phyloP scores from a whole-genome alignment of 2,329 filamentous ascomycete genomes.

The Fusarium camptoceras region DNA sequence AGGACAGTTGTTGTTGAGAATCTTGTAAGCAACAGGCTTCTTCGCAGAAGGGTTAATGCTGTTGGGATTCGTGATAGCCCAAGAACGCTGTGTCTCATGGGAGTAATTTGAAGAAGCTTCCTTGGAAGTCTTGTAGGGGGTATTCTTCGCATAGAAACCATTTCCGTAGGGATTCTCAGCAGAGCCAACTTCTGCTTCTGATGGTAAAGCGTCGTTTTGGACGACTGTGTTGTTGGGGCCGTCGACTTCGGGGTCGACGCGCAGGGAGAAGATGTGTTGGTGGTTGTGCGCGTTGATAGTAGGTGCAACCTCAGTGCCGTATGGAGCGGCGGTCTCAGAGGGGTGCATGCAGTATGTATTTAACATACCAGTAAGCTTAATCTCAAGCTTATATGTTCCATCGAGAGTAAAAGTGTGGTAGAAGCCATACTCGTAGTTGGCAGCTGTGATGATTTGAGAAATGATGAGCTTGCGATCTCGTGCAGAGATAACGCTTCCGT shows the following conservation, averaged over 20 bases:
- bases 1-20: slow-evolving; percentile 87
- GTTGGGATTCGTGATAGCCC: slow-evolving; percentile 89
- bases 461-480: slow-evolving; percentile 70
- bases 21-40: slow-evolving; percentile 88
- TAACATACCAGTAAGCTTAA: slow-evolving; percentile 66
- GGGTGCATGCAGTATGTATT: slow-evolving; percentile 58
- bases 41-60: slow-evolving; percentile 86
- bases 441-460: slow-evolving; percentile 73
- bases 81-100: slow-evolving; percentile 81
- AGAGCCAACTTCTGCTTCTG: slow-evolving; percentile 80
- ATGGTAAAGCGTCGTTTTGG: slow-evolving; percentile 79
- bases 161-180: slow-evolving; percentile 89
- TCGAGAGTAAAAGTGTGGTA: slow-evolving; percentile 59
- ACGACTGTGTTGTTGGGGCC: slow-evolving; percentile 73
- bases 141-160: slow-evolving; percentile 87
- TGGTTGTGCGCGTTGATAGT: slow-evolving; percentile 75
- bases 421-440: slow-evolving; percentile 71
- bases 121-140: slow-evolving; percentile 76
- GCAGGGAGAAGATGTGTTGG: slow-evolving; percentile 76
- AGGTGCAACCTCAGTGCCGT: slow-evolving; percentile 72
- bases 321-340: slow-evolving; percentile 59
- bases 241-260: slow-evolving; percentile 74
- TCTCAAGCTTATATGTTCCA: slow-evolving; percentile 72
- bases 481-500: slow-evolving; percentile 67
- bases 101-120: slow-evolving; percentile 83